Evolutionary conservation across 768 basidiomycete genomes (phyloP).

Genomic region (Pleurotus eryngii): DNA sequence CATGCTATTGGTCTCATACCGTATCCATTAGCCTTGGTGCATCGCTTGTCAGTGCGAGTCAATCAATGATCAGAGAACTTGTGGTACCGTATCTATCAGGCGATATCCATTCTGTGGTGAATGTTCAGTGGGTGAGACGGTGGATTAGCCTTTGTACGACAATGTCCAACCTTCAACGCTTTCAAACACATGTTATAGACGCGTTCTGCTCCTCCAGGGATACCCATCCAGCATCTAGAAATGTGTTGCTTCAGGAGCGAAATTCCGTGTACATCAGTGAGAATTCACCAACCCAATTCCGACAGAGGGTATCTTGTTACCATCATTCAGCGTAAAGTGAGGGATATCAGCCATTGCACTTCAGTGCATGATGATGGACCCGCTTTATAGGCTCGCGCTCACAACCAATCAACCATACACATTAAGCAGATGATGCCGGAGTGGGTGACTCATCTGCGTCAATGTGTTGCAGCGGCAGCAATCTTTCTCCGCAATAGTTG

Average conservation of each 20-base stretch:
- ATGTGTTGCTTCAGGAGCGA: background rate
- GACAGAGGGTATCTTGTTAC: constrained; percentile 26
- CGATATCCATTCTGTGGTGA: constrained; percentile 37
- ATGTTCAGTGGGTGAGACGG: background rate
- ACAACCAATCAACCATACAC: too few species aligned
- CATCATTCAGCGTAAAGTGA: constrained; percentile 25
- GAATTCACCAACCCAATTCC: constrained; percentile 24
- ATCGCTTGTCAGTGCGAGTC: background rate
- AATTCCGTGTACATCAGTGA: background rate
- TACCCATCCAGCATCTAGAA: constrained; percentile 37
- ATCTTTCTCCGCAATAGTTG: too few species aligned
- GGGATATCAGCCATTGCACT: background rate
- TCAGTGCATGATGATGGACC: too few species aligned
- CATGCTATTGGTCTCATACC: constrained; percentile 7
- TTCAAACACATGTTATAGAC: constrained; percentile 32
- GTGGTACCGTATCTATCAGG: constrained; percentile 39
- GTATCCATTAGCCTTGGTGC: constrained; percentile 24
- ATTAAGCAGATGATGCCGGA: too few species aligned
- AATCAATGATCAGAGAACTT: background rate
- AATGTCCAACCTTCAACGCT: constrained; percentile 30
- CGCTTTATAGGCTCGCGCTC: too few species aligned
- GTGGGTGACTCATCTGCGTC: too few species aligned
- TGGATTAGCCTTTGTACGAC: background rate
- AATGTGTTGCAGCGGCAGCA: too few species aligned
- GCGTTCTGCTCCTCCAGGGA: constrained; percentile 31